Percentiles rank a stretch among this genome's conserved stretches.
Evolutionary conservation across 73 alveolate genomes (phyloP).

Genomic region (Paramecium octaurelia): DNA sequence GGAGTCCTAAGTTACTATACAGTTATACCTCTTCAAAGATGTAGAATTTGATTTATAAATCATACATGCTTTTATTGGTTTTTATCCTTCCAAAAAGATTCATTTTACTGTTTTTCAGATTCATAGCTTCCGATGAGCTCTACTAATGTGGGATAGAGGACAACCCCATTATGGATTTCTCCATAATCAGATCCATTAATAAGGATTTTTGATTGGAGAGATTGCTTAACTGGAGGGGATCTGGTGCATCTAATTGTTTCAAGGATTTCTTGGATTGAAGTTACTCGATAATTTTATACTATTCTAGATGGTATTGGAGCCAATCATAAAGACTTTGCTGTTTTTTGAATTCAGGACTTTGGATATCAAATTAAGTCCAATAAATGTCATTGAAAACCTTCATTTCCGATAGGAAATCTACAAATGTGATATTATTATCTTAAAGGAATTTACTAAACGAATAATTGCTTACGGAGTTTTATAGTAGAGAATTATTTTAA

Average conservation of each 20-base stretch:
- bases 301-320: background rate
- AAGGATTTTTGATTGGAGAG: background rate
- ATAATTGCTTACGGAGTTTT: background rate
- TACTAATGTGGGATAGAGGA: background rate
- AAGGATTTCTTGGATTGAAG: background rate
- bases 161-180: background rate
- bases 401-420: background rate
- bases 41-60: background rate
- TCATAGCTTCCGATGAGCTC: background rate
- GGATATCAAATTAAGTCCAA: background rate
- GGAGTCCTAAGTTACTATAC: background rate
- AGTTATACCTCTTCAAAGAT: background rate
- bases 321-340: background rate
- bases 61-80: background rate
- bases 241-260: background rate
- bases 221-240: background rate
- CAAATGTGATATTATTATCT: background rate
- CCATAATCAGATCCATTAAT: background rate
- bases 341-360: background rate
- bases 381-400: background rate
- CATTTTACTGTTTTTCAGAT: background rate
- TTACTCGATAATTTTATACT: background rate
- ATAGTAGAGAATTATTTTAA: background rate
- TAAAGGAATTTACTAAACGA: conserved; percentile 17
- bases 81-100: background rate